Conservation (phyloP, 495 filamentous ascomycete genomes). For the Tuber umbilicatum region DNA sequence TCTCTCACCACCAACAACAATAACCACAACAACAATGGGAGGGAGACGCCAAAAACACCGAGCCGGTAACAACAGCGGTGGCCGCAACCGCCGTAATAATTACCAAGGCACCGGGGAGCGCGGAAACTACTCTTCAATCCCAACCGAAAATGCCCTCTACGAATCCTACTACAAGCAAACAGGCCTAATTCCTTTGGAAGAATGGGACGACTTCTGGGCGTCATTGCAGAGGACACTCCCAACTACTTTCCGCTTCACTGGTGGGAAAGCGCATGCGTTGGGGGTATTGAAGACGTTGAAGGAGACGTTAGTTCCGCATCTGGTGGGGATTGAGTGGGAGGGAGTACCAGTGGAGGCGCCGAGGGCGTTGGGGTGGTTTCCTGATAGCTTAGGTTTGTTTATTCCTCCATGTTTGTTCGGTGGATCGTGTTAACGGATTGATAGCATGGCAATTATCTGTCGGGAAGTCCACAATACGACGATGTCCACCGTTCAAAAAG, state of each 20-base stretch:
- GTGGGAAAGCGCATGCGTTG: slow-evolving; percentile 86
- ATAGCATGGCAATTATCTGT: slow-evolving; percentile 90
- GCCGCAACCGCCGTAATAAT: slow-evolving; percentile 10
- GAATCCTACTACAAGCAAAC: slow-evolving; percentile 77
- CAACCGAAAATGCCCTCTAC: slow-evolving; percentile 60
- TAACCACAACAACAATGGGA: neutral
- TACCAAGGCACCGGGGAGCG: slow-evolving; percentile 36
- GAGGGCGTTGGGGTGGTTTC: slow-evolving; percentile 76
- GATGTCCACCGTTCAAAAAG: slow-evolving; percentile 81
- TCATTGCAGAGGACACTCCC: slow-evolving; percentile 74
- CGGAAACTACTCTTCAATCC: slow-evolving; percentile 32
- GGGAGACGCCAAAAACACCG: neutral
- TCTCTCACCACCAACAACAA: neutral
- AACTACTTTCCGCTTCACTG: slow-evolving; percentile 93
- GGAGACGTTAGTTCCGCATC: slow-evolving; percentile 82
- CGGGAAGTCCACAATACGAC: slow-evolving; percentile 84
- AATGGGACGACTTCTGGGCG: slow-evolving; percentile 73
- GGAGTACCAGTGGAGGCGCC: slow-evolving; percentile 74
- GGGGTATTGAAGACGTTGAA: slow-evolving; percentile 76
- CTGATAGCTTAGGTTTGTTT: slow-evolving; percentile 59
- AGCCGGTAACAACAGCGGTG: slow-evolving; percentile 10
- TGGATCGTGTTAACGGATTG: neutral
- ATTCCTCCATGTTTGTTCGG: neutral
- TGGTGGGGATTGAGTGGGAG: slow-evolving; percentile 72
- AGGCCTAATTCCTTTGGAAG: slow-evolving; percentile 63